These are phyloP conservation scores for Tephrocybe sp. DNA, from an alignment of 768 basidiomycete species.

Conservation along the genomic window DNA sequence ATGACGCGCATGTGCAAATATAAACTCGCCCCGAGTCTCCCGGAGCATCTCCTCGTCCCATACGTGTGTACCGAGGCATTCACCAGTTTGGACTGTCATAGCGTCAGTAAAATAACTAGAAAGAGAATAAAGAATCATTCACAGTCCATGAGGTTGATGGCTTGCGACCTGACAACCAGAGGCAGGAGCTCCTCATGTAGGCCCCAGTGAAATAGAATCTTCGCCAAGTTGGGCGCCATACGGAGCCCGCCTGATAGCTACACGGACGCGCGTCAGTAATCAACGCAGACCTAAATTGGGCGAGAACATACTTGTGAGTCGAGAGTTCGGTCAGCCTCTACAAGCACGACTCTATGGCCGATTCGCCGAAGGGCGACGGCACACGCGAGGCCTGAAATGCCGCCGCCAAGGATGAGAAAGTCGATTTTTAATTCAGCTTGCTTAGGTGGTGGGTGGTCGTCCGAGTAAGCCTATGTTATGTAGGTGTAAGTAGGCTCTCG, in stretches of 20 bases:
- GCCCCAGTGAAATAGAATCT: conserved; percentile 59
- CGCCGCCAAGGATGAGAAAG: conserved; percentile 39
- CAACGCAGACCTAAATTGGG: not conserved
- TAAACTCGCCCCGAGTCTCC: conserved; percentile 41
- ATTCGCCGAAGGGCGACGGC: conserved; percentile 53
- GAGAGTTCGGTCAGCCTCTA: conserved; percentile 37
- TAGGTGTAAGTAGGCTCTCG: not conserved
- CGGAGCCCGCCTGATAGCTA: conserved; percentile 29
- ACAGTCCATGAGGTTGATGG: conserved; percentile 22
- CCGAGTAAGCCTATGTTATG: not conserved
- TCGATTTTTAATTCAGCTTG: conserved; percentile 27
- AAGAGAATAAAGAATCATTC: not conserved
- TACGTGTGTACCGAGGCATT: conserved; percentile 43
- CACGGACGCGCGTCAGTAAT: not conserved
- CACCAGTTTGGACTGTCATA: conserved; percentile 47
- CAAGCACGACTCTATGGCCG: conserved; percentile 55
- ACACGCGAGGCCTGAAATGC: conserved; percentile 53
- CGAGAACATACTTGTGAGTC: conserved; percentile 11
- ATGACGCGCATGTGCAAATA: conserved; percentile 38
- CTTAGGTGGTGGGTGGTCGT: conserved; percentile 8
- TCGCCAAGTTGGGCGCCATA: conserved; percentile 53
- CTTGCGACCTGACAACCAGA: conserved; percentile 18
- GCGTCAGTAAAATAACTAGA: not conserved
- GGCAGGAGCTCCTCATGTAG: conserved; percentile 27
- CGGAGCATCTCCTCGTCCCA: conserved; percentile 55